Evolutionary conservation across 2,329 filamentous ascomycete species (phyloP).

Genomic region (Trematosphaeria pertusa): DNA sequence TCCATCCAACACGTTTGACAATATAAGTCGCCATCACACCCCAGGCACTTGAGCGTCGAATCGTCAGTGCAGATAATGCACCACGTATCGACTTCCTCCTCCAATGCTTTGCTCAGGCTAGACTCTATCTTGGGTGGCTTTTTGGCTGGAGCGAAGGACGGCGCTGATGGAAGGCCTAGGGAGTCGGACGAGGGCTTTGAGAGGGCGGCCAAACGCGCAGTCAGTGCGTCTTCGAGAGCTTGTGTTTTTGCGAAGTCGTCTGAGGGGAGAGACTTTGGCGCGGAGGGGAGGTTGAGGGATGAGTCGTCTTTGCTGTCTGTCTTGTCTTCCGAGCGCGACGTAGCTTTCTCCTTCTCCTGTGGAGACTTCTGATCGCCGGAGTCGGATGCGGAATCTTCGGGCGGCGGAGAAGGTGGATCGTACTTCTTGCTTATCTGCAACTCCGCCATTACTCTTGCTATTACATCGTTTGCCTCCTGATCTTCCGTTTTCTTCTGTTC

Average conservation of each 20-base stretch:
- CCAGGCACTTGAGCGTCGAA: conserved; percentile 73
- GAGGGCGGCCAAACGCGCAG: conserved; percentile 54
- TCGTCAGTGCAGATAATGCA: conserved; percentile 85
- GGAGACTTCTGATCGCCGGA: conserved; percentile 2
- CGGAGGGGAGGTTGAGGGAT: conserved; percentile 50
- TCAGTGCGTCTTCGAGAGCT: conserved; percentile 53
- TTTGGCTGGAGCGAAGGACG: conserved; percentile 50
- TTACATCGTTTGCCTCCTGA: conserved; percentile 55
- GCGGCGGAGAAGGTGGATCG: conserved; percentile 30
- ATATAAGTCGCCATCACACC: conserved; percentile 75
- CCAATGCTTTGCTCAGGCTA: conserved; percentile 57
- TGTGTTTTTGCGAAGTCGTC: conserved; percentile 35
- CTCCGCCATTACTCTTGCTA: conserved; percentile 55
- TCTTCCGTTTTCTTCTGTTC: conserved; percentile 40
- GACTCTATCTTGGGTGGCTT: conserved; percentile 45
- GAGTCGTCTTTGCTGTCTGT: too few species aligned
- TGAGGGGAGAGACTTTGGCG: conserved; percentile 45
- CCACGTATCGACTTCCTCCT: conserved; percentile 78
- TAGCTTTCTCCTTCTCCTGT: conserved; percentile 2
- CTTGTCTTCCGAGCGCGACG: conserved; percentile 6
- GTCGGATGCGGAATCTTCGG: conserved; percentile 19
- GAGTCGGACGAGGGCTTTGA: conserved; percentile 46
- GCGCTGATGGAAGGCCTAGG: conserved; percentile 54
- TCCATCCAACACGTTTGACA: conserved; percentile 82
- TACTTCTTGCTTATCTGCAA: conserved; percentile 53